Conservation (phyloP, 1,284 basidiomycete species). For the Sporisorium scitamineum region DNA sequence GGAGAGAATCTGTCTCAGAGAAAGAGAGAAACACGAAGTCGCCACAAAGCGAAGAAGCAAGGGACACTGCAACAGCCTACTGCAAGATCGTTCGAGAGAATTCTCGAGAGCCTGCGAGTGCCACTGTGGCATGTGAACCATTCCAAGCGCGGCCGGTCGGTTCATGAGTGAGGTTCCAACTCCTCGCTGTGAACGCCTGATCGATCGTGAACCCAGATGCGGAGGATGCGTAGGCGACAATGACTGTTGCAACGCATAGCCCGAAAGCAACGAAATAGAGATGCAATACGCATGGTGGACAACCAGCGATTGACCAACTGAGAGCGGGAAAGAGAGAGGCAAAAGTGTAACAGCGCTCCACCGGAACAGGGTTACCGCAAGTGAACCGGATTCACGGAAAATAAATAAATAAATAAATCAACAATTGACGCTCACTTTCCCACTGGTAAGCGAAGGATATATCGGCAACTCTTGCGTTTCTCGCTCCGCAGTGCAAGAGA, state of each 20-base stretch:
- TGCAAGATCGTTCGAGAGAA: no score
- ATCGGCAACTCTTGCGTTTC: background rate
- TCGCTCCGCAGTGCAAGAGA: no score
- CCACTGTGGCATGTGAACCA: no score
- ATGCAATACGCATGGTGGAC: no score
- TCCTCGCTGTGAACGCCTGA: no score
- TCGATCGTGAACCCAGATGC: no score
- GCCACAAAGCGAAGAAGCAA: background rate
- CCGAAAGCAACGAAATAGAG: background rate
- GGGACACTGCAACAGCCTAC: no score
- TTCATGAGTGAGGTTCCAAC: no score
- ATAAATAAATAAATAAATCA: no score
- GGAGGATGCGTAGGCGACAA: background rate
- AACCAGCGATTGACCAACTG: background rate
- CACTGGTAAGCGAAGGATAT: background rate
- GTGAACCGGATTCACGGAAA: background rate
- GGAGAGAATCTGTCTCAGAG: no score
- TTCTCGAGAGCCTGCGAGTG: background rate
- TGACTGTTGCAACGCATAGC: background rate
- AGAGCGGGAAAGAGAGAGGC: background rate
- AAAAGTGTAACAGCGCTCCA: background rate
- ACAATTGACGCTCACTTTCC: background rate
- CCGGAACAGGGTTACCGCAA: background rate
- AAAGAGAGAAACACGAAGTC: no score
- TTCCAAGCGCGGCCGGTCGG: no score